Conservation (phyloP, 371 early-diverging fungal species). For the Mortierella sp. region DNA sequence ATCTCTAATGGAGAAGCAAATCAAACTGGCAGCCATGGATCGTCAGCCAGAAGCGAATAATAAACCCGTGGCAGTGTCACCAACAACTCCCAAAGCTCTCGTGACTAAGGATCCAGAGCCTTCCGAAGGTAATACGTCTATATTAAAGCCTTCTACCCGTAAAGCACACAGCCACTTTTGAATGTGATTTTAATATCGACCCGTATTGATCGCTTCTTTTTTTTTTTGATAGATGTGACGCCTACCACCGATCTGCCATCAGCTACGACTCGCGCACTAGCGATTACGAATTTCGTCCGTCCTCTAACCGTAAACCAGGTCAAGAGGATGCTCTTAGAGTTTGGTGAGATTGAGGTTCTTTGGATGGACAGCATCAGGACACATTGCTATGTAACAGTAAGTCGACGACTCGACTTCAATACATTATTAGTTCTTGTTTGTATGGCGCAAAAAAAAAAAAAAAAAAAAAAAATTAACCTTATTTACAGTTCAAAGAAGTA, state of each 20-base stretch:
- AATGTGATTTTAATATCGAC: neutral
- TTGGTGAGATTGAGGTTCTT: constrained; percentile 74
- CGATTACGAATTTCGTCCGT: constrained; percentile 82
- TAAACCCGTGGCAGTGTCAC: neutral
- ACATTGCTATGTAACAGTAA: constrained; percentile 85
- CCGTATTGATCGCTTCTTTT: neutral
- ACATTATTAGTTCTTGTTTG: neutral
- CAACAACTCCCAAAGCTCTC: constrained; percentile 1
- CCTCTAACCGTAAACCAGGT: constrained; percentile 77
- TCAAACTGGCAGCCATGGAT: constrained; percentile 41
- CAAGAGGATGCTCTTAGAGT: constrained; percentile 72
- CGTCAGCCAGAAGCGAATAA: constrained; percentile 20
- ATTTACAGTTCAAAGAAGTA: constrained; percentile 63
- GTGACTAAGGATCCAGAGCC: neutral
- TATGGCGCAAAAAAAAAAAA: too few relatives aligned
- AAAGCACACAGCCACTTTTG: neutral
- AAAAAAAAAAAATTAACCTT: neutral
- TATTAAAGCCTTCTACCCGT: too few relatives aligned
- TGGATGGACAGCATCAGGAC: constrained; percentile 92
- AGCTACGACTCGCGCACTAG: constrained; percentile 60
- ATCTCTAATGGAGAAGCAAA: constrained; percentile 39
- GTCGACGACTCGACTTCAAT: neutral
- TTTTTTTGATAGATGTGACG: neutral
- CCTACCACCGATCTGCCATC: neutral
- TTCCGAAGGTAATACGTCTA: constrained; percentile 8